phyloP scores from a whole-genome alignment of 23 red algal genomes.

The Gracilariopsis chorda region DNA sequence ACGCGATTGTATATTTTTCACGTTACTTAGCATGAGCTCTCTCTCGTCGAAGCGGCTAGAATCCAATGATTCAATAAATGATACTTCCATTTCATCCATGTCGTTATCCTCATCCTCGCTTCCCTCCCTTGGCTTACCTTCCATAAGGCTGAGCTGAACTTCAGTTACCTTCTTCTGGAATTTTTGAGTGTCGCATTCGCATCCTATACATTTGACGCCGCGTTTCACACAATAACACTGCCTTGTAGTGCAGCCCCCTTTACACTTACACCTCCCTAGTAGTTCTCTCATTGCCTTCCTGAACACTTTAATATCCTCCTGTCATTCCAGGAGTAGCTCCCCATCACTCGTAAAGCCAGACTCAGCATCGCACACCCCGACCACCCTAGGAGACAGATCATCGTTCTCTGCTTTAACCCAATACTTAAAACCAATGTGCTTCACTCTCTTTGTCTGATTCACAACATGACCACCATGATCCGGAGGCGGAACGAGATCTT shows the following conservation, averaged over 20 bases:
- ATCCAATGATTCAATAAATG: no score
- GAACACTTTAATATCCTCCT: neutral
- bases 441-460: neutral
- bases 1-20: no score
- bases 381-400: neutral
- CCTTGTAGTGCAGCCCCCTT: neutral
- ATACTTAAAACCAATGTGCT: neutral
- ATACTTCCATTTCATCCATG: no score
- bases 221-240: conserved; percentile 4
- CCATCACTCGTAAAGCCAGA: neutral
- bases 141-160: neutral
- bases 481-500: neutral
- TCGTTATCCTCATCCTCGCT: no score
- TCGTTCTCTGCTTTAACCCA: neutral
- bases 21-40: no score
- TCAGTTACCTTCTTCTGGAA: neutral
- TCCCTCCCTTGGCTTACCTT: neutral
- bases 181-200: neutral
- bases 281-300: neutral
- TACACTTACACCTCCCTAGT: neutral
- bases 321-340: neutral
- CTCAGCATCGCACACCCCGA: neutral
- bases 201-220: neutral
- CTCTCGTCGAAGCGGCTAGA: no score
- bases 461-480: neutral